These are phyloP conservation scores for Leccinellum rugosiceps DNA, from an alignment of 768 basidiomycete species.

Conservation along the genomic window DNA sequence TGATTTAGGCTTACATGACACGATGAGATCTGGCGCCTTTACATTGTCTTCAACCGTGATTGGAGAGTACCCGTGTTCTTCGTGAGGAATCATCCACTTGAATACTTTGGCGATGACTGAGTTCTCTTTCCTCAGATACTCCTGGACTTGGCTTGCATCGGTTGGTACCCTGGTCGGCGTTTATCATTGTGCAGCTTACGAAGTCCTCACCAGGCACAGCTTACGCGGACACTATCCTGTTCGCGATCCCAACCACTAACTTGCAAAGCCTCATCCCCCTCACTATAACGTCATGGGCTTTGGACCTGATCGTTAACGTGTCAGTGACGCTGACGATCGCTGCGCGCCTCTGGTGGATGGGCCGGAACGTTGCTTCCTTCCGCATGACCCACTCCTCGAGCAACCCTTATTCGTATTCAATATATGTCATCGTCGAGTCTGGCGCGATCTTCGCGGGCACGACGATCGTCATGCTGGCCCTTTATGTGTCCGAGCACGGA, in stretches of 20 bases:
- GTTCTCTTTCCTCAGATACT: constrained; percentile 11
- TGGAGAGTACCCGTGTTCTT: constrained; percentile 20
- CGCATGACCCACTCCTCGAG: not conserved
- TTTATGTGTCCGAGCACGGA: constrained; percentile 6
- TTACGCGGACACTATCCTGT: constrained; percentile 9
- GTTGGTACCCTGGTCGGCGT: constrained; percentile 4
- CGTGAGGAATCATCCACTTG: constrained; percentile 4
- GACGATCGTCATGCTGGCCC: constrained; percentile 17
- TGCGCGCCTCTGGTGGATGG: constrained; percentile 19
- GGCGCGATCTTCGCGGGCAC: constrained; percentile 17
- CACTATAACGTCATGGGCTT: constrained; percentile 14
- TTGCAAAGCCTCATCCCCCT: constrained; percentile 5
- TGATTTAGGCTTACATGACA: not conserved
- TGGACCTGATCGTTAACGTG: constrained; percentile 22
- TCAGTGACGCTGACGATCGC: constrained; percentile 23
- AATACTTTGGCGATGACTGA: not conserved
- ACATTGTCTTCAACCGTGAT: constrained; percentile 19
- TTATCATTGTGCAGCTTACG: not conserved
- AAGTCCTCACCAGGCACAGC: constrained; percentile 4
- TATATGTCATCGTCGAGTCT: constrained; percentile 19
- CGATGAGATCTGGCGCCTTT: constrained; percentile 22
- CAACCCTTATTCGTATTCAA: constrained; percentile 12
- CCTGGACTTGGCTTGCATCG: constrained; percentile 17
- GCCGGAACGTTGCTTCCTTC: constrained; percentile 7
- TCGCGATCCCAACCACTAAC: constrained; percentile 9